Conservation (phyloP, 257 asterid species). For the Solanum gandarillasii region DNA sequence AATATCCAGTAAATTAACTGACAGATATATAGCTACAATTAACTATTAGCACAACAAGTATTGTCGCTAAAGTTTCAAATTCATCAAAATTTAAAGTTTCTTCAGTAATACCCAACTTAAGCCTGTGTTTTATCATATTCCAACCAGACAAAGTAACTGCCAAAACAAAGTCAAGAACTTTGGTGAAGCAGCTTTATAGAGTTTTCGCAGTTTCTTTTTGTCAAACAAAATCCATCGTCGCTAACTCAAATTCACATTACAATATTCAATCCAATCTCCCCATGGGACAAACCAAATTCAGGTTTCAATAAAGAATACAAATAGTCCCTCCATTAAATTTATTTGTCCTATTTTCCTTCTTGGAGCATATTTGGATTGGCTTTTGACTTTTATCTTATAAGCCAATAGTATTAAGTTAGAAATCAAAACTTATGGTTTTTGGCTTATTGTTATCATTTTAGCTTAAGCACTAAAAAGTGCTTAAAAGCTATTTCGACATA, state of each 20-base stretch:
- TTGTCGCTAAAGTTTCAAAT: background rate
- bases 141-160: background rate
- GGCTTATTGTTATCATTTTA: background rate
- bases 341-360: background rate
- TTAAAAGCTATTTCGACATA: background rate
- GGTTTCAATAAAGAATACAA: background rate
- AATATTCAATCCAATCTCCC: background rate
- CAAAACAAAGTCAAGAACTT: background rate
- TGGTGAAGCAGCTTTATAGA: background rate
- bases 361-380: background rate
- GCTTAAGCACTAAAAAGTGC: background rate
- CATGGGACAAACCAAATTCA: background rate
- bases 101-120: background rate
- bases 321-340: background rate
- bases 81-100: background rate
- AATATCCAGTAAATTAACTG: background rate
- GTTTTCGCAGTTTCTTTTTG: background rate
- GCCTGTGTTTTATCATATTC: background rate
- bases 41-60: background rate
- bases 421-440: background rate
- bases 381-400: background rate
- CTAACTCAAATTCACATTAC: background rate
- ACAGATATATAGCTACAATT: background rate
- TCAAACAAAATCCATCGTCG: background rate
- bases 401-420: background rate